Conservation (phyloP, 495 filamentous ascomycete genomes). For the Penicillium coprophilum region DNA sequence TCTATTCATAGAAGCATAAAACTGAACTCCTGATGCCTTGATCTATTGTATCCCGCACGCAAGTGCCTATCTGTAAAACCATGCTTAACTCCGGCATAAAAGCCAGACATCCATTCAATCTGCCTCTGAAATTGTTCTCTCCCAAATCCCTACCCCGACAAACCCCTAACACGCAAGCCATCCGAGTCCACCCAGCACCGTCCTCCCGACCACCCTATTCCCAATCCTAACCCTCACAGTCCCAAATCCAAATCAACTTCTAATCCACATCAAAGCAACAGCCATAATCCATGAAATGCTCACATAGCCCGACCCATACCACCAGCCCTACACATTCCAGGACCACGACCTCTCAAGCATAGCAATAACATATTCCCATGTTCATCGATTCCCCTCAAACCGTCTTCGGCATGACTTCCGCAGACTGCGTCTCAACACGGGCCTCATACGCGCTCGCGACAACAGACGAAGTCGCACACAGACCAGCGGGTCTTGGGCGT, state of each 20-base stretch:
- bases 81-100: neutral
- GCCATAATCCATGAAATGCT: constrained; percentile 35
- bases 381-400: constrained; percentile 16
- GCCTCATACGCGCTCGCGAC: constrained; percentile 32
- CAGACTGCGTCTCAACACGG: constrained; percentile 28
- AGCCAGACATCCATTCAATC: neutral
- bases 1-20: neutral
- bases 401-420: constrained; percentile 35
- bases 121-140: neutral
- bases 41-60: constrained; percentile 1
- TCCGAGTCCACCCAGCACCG: constrained; percentile 36
- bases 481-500: constrained; percentile 23
- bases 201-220: constrained; percentile 21
- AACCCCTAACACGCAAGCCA: constrained; percentile 32
- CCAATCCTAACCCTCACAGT: constrained; percentile 23
- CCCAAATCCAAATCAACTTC: constrained; percentile 26
- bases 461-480: constrained; percentile 27
- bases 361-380: constrained; percentile 24
- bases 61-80: neutral
- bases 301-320: constrained; percentile 38
- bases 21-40: neutral
- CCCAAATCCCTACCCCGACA: neutral
- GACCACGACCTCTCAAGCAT: constrained; percentile 50
- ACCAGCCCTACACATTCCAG: constrained; percentile 25
- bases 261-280: constrained; percentile 33